These are phyloP conservation scores for Vigna hirtella DNA, from an alignment of 306 rosid species.

Conservation along the genomic window DNA sequence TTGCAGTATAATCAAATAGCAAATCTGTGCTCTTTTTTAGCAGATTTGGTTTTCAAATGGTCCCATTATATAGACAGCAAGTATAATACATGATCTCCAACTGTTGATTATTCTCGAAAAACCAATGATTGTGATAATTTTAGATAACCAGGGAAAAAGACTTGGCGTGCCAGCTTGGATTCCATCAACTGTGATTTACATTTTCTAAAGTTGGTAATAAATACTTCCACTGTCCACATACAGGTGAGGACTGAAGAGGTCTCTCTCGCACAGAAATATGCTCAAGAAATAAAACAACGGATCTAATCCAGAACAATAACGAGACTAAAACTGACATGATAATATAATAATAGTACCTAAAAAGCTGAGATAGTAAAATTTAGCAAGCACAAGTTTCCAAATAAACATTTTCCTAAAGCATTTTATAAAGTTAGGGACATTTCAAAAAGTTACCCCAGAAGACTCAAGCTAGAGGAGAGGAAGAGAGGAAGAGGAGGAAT, in stretches of 20 bases:
- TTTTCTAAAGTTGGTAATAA: conserved; percentile 30
- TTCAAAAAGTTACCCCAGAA: conserved; percentile 29
- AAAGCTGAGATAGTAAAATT: conserved; percentile 39
- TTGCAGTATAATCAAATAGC: conserved; percentile 27
- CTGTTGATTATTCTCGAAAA: conserved; percentile 38
- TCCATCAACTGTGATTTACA: conserved; percentile 45
- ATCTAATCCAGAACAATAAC: conserved; percentile 33
- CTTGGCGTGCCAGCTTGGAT: conserved; percentile 48
- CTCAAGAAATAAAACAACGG: conserved; percentile 37
- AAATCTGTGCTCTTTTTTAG: conserved; percentile 32
- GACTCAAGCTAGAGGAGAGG: conserved; percentile 14
- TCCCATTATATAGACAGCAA: conserved; percentile 39
- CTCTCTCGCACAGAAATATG: conserved; percentile 38
- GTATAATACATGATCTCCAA: conserved; percentile 40
- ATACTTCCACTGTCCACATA: conserved; percentile 29
- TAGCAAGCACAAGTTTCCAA: conserved; percentile 30
- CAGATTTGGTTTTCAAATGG: conserved; percentile 34
- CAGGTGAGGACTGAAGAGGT: conserved; percentile 35
- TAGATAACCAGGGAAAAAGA: conserved; percentile 41
- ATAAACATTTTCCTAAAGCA: neutral
- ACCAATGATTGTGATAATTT: conserved; percentile 37
- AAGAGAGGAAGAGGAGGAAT: conserved; percentile 21
- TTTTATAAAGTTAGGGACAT: conserved; percentile 5
- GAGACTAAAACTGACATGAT: conserved; percentile 6
- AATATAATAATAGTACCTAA: conserved; percentile 32